Base-by-base conservation (phyloP, 2,329 filamentous ascomycete genomes). In the Raffaelea deltoideospora region DNA sequence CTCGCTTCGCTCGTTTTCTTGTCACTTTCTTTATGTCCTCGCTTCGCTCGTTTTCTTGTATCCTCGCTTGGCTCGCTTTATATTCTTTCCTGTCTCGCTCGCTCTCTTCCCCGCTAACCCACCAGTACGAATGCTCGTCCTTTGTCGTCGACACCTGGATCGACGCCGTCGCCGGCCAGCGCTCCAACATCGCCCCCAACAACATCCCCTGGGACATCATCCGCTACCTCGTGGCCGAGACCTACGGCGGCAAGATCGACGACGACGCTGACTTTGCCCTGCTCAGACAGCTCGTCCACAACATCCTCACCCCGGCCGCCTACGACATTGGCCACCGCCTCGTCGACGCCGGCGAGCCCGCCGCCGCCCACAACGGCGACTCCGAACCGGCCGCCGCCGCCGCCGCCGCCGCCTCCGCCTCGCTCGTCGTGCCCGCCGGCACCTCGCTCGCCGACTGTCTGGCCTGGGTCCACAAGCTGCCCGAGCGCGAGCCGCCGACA, bases 191-290 rank as follows among this genome's bases (percentile, higher is more conserved):
- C 47, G 85, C 87, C 3, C 90, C 90, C 5, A 74, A 81, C 50
- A 94, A 92, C 52, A 83, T 98, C 17, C 92, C 90, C 1, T 98
- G 90, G 90, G 80, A 92, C 39, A 87, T 98, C 73, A 79, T 98
- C 44, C 79, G 85, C 42, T 86, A 80, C 37, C 72, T 98, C 14
- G 72, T 98, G 40, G 82, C 80, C 1, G 88, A 96, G 60, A 96
- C 87, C 44, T 98, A 98, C 53, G 90, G 90, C 45, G 90, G 90
- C 56, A 98, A 98, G 65, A 87, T 98, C 48, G 90, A 98, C 53
- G 76, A 95, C 52, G 80, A 86, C 45, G 77, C 63, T 30, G 90
- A 98, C 59, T 94, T 90, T 56, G 61, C 63, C 35, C 69, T 77
- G 31, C 72, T 98, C 14, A 66, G 69, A 32, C 61, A 71, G 39